Evolutionary conservation across 805 yeast genomes (phyloP).

Genomic region (Teunomyces pallodes): DNA sequence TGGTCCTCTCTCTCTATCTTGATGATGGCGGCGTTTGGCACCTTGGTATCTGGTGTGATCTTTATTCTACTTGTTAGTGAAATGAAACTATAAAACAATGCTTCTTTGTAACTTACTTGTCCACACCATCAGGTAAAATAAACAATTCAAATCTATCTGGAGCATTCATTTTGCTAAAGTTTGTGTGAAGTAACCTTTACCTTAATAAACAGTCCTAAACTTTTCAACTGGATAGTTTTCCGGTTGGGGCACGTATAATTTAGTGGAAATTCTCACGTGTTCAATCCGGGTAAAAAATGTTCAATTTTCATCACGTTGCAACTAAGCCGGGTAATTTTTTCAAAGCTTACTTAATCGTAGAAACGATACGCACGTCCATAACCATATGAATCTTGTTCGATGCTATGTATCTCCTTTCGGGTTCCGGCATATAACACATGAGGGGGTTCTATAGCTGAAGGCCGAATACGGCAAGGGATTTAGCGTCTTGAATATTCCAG

Average conservation of each 20-base stretch:
- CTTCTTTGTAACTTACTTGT: slow-evolving; percentile 58
- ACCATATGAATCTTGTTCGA: not conserved
- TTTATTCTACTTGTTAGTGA: slow-evolving; percentile 48
- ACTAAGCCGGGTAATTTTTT: not conserved
- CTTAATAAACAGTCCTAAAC: not conserved
- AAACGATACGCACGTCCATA: not conserved
- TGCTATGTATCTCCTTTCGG: not conserved
- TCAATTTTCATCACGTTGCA: no score
- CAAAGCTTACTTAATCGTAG: not conserved
- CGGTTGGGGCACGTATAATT: not conserved
- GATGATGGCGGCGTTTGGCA: slow-evolving; percentile 90
- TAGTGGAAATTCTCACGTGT: no score
- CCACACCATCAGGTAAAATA: slow-evolving; percentile 95
- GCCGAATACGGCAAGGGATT: not conserved
- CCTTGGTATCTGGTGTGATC: slow-evolving; percentile 89
- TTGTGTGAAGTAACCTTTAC: not conserved
- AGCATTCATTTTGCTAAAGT: slow-evolving; percentile 70
- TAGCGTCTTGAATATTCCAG: no score
- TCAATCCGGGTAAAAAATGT: not conserved
- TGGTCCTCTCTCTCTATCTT: slow-evolving; percentile 97
- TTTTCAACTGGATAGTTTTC: not conserved
- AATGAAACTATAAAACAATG: not conserved
- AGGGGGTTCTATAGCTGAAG: not conserved
- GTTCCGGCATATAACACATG: not conserved
- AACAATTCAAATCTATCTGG: slow-evolving; percentile 98